These are phyloP conservation scores for Solanum acaule DNA, from an alignment of 257 asterid species.

Conservation along the genomic window DNA sequence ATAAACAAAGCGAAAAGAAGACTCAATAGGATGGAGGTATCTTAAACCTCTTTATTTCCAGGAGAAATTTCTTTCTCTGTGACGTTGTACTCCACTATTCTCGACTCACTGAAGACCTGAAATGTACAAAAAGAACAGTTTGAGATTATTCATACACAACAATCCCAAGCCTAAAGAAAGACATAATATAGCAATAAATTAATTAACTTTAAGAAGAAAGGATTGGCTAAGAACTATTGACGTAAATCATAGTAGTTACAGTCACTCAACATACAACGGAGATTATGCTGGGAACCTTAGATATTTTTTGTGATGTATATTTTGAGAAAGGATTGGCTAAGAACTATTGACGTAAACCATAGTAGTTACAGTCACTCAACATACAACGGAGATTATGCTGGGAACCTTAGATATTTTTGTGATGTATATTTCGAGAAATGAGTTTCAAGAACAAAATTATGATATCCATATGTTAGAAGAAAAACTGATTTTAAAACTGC, in stretches of 20 bases:
- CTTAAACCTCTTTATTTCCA: slow-evolving; percentile 62
- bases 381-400: too few species aligned
- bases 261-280: too few species aligned
- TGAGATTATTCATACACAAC: not conserved
- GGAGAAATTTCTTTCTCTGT: slow-evolving; percentile 50
- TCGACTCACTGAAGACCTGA: slow-evolving; percentile 78
- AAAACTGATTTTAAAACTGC: not conserved
- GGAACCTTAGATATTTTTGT: not conserved
- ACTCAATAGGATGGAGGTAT: not conserved
- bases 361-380: not conserved
- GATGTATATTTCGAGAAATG: not conserved
- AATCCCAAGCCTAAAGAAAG: not conserved
- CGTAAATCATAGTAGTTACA: not conserved
- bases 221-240: not conserved
- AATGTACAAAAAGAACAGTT: not conserved
- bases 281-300: too few species aligned
- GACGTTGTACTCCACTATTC: slow-evolving; percentile 57
- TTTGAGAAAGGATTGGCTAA: not conserved
- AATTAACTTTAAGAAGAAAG: not conserved
- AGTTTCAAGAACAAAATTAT: not conserved
- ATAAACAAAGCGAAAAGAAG: not conserved
- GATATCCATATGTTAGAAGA: not conserved
- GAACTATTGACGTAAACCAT: not conserved
- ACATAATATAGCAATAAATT: not conserved
- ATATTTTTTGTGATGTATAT: not conserved